phyloP scores from a whole-genome alignment of 768 basidiomycete genomes.

The Suillus subluteus region DNA sequence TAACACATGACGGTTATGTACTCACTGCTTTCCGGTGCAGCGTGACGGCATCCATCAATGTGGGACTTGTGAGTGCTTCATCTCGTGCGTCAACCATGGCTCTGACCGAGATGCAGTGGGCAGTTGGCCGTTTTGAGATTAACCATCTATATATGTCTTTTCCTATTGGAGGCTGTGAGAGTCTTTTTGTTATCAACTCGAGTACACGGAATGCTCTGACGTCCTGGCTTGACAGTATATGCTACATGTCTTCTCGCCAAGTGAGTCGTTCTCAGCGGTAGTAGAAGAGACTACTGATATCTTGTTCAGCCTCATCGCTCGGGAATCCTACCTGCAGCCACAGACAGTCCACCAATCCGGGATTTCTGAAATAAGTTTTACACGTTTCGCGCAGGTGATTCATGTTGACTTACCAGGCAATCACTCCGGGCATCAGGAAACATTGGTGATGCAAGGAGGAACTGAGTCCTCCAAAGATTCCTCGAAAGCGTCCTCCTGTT shows the following conservation, averaged over 20 bases:
- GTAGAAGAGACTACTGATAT: constrained; percentile 3
- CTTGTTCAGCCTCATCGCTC: constrained; percentile 26
- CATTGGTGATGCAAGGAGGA: background rate
- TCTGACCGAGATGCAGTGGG: constrained; percentile 22
- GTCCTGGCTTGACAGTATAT: constrained; percentile 23
- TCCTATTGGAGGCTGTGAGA: constrained; percentile 29
- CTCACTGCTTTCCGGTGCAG: constrained; percentile 16
- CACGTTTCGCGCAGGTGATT: background rate
- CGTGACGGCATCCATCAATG: constrained; percentile 17
- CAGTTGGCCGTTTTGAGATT: constrained; percentile 18
- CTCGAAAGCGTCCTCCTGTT: background rate
- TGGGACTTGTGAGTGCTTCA: constrained; percentile 21
- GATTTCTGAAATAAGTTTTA: background rate
- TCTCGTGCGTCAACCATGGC: background rate
- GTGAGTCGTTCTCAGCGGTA: constrained; percentile 16
- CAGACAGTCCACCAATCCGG: background rate
- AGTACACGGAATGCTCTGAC: background rate
- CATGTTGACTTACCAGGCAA: background rate
- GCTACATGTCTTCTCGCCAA: constrained; percentile 32
- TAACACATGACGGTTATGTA: background rate
- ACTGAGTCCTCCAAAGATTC: background rate
- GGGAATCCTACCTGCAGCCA: constrained; percentile 28
- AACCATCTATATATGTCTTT: constrained; percentile 28
- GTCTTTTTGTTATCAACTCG: background rate
- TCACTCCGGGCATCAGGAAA: background rate